Percentiles rank a stretch among this genome's conserved stretches.
phyloP scores from a whole-genome alignment of 2,329 filamentous ascomycete genomes.

The Alternaria rosae region DNA sequence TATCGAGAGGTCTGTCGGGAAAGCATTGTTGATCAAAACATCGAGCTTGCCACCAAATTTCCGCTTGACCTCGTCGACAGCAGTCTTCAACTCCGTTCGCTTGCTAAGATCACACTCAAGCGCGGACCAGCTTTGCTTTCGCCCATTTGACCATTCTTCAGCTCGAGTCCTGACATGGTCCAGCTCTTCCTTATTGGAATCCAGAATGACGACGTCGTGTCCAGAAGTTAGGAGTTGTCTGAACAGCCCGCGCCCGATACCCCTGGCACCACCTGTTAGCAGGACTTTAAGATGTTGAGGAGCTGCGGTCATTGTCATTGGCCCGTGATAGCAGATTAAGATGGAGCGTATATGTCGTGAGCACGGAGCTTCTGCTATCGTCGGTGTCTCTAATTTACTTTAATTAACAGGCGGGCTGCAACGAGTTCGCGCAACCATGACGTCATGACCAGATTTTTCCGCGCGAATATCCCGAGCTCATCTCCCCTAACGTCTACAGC shows the following conservation, averaged over 20 bases:
- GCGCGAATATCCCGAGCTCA: background rate
- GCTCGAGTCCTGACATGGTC: slow-evolving; percentile 44
- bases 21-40: slow-evolving; percentile 48
- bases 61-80: slow-evolving; percentile 46
- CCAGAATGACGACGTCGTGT: slow-evolving; percentile 57
- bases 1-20: slow-evolving; percentile 38
- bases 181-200: slow-evolving; percentile 53
- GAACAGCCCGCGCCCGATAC: slow-evolving; percentile 56
- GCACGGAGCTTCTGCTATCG: background rate
- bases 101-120: slow-evolving; percentile 52
- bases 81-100: slow-evolving; percentile 45
- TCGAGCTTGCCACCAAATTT: slow-evolving; percentile 47
- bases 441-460: background rate
- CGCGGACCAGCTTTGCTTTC: slow-evolving; percentile 26
- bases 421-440: background rate
- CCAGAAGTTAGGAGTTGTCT: slow-evolving; percentile 53
- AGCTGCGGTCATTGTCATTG: slow-evolving; percentile 3
- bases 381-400: background rate
- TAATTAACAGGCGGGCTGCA: too few species aligned
- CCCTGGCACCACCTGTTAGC: slow-evolving; percentile 55
- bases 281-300: slow-evolving; percentile 38
- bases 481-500: background rate
- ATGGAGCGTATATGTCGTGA: background rate
- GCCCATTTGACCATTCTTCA: slow-evolving; percentile 31
- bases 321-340: background rate